Evolutionary conservation across 805 yeast genomes (phyloP).

Genomic region (Candida chilensis): DNA sequence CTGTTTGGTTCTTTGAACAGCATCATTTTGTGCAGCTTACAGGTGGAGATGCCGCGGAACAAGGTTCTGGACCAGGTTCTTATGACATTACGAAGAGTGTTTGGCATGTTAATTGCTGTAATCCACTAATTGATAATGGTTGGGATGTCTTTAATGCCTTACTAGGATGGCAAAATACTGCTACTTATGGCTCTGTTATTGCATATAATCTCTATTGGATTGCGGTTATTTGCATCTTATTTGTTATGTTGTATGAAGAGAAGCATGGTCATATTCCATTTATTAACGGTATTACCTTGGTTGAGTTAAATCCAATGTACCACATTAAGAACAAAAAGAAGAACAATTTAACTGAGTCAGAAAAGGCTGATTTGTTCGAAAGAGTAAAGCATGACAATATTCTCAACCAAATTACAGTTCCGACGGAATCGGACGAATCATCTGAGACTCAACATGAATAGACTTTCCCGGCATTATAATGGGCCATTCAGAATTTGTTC

Average conservation of each 20-base stretch:
- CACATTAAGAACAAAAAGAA: slow-evolving; percentile 62
- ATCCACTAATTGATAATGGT: slow-evolving; percentile 85
- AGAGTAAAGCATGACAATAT: too few relatives aligned
- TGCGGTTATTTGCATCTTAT: slow-evolving; percentile 41
- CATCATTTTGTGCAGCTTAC: slow-evolving; percentile 53
- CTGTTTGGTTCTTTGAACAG: slow-evolving; percentile 82
- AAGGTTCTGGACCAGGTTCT: slow-evolving; percentile 92
- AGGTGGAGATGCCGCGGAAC: slow-evolving; percentile 94
- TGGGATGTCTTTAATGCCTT: slow-evolving; percentile 96
- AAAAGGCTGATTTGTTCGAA: slow-evolving; percentile 43
- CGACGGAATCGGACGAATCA: too few relatives aligned
- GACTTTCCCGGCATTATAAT: too few relatives aligned
- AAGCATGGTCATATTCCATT: slow-evolving; percentile 75
- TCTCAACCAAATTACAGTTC: too few relatives aligned
- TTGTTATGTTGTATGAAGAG: slow-evolving; percentile 75
- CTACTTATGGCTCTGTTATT: slow-evolving; percentile 86
- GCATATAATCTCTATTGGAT: slow-evolving; percentile 90
- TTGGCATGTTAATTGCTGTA: slow-evolving; percentile 97
- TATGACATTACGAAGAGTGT: slow-evolving; percentile 73
- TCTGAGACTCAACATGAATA: too few relatives aligned
- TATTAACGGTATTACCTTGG: slow-evolving; percentile 29
- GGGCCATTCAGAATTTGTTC: too few relatives aligned
- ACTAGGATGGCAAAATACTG: slow-evolving; percentile 96
- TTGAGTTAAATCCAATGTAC: slow-evolving; percentile 55
- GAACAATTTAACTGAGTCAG: slow-evolving; percentile 40